A percentile compares a stretch with the other conserved stretches of the same genome.
These are phyloP conservation scores for Rhipidocladum racemiflorum DNA, from an alignment of 176 grass and related monocot species.

Conservation along the genomic window DNA sequence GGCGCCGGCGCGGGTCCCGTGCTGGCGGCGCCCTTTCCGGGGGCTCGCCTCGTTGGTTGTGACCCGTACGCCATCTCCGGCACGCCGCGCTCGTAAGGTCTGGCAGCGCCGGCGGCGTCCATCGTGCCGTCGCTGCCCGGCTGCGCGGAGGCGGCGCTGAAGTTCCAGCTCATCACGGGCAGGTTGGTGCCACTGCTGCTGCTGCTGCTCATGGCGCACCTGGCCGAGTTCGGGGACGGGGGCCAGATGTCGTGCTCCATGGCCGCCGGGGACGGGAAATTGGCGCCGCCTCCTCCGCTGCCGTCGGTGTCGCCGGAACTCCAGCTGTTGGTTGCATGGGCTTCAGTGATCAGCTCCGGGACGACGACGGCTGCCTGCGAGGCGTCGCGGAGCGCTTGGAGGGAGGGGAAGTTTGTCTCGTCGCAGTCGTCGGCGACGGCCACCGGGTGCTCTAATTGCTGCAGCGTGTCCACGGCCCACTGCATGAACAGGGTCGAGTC, in stretches of 20 bases:
- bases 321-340: constrained; percentile 25
- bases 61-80: background rate
- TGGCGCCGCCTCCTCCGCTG: background rate
- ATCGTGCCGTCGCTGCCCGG: background rate
- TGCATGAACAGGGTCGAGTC: constrained; percentile 39
- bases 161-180: constrained; percentile 45
- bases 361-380: background rate
- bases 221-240: background rate
- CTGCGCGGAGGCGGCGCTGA: constrained; percentile 26
- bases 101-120: background rate
- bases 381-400: constrained; percentile 26
- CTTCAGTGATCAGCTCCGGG: constrained; percentile 4
- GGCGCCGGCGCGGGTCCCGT: background rate
- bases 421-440: background rate
- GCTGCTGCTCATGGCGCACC: background rate
- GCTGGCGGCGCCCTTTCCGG: background rate
- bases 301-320: constrained; percentile 26
- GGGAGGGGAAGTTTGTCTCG: constrained; percentile 28
- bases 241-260: constrained; percentile 22
- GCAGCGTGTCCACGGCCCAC: constrained; percentile 43
- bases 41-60: background rate
- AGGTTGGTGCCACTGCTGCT: background rate
- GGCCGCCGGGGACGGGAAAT: background rate
- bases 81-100: background rate
- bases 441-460: constrained; percentile 20